Conservation (phyloP, 768 basidiomycete genomes). For the Coprinellus micaceus region DNA sequence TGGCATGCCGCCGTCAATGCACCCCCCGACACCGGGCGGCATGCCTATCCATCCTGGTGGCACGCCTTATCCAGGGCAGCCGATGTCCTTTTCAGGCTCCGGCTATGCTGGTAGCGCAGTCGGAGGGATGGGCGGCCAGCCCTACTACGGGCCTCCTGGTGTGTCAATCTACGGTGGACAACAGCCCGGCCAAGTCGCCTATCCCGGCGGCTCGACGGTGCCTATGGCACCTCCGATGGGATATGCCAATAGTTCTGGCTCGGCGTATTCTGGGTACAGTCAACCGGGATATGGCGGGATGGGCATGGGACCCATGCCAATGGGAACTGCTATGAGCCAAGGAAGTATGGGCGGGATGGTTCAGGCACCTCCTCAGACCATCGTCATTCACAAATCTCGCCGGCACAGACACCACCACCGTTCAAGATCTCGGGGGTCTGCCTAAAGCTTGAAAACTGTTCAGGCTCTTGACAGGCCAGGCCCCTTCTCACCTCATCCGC, state of each 20-base stretch:
- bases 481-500: no score
- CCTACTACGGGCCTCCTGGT: no score
- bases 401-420: constrained; percentile 30
- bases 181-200: neutral
- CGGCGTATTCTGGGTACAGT: constrained; percentile 14
- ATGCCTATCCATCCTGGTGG: neutral
- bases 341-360: neutral
- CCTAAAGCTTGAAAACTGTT: neutral
- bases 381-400: constrained; percentile 20
- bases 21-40: no score
- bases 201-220: constrained; percentile 11
- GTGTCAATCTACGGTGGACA: no score
- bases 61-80: neutral
- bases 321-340: constrained; percentile 6
- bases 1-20: no score
- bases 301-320: neutral
- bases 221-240: constrained; percentile 1
- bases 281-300: constrained; percentile 4
- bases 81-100: neutral
- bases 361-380: constrained; percentile 12
- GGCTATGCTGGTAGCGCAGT: neutral
- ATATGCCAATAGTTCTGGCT: constrained; percentile 5
- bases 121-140: no score
- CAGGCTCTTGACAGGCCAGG: neutral
- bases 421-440: constrained; percentile 8